Conservation (phyloP, 2,329 filamentous ascomycete species). For the Verticillium albo-atrum region DNA sequence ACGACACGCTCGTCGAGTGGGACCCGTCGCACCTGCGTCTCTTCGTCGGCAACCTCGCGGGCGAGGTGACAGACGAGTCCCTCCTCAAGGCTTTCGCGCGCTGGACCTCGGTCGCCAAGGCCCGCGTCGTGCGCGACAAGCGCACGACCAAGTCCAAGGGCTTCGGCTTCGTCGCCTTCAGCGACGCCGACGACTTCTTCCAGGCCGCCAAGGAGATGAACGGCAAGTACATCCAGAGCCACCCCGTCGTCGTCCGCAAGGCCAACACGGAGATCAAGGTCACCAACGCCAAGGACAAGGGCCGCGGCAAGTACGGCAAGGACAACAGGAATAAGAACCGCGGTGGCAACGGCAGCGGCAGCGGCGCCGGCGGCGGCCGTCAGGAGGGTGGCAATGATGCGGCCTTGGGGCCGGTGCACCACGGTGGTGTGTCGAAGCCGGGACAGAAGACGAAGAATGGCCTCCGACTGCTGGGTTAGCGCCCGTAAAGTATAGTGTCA, state of each 20-base stretch:
- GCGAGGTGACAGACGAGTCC: constrained; percentile 95
- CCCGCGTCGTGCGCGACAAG: constrained; percentile 91
- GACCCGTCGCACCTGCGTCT: constrained; percentile 90
- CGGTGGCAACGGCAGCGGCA: constrained; percentile 22
- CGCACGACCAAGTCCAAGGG: constrained; percentile 94
- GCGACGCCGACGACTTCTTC: constrained; percentile 94
- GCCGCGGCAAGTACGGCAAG: constrained; percentile 16
- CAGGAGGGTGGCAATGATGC: constrained; percentile 42
- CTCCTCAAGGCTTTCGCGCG: constrained; percentile 88
- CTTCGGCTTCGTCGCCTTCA: constrained; percentile 95
- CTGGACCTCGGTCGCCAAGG: constrained; percentile 86
- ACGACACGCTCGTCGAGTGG: constrained; percentile 88
- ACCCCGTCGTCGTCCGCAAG: constrained; percentile 82
- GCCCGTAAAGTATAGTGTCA: too few relatives aligned
- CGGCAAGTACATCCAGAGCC: constrained; percentile 97
- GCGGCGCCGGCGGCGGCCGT: constrained; percentile 24
- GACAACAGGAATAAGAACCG: constrained; percentile 23
- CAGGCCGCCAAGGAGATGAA: constrained; percentile 97
- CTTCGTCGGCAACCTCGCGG: constrained; percentile 94
- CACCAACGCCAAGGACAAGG: constrained; percentile 60
- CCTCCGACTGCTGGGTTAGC: constrained; percentile 54
- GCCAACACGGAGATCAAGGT: constrained; percentile 90
- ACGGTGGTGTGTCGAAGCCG: constrained; percentile 54
- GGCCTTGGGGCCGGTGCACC: constrained; percentile 42
- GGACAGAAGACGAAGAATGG: constrained; percentile 66